A percentile compares a stretch with the other conserved stretches of the same genome.
phyloP scores from a whole-genome alignment of 1,139 yeast species.

The Magnusiomyces sp. region DNA sequence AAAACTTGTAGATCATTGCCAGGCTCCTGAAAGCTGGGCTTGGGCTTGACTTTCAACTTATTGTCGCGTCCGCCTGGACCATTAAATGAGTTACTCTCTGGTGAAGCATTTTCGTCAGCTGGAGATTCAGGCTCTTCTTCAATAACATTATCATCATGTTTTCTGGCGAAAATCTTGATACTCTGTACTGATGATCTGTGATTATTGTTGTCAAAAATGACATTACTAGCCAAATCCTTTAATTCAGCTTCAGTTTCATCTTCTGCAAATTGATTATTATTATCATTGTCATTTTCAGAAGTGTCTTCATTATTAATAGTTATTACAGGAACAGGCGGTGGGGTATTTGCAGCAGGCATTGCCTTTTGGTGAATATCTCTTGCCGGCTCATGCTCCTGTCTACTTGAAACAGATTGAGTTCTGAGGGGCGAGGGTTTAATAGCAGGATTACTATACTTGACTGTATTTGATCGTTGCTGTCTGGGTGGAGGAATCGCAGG shows the following conservation, averaged over 20 bases:
- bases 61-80: neutral
- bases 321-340: conserved; percentile 4
- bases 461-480: neutral
- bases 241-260: neutral
- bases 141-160: neutral
- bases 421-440: neutral
- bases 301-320: conserved; percentile 5
- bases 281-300: neutral
- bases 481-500: neutral
- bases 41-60: neutral
- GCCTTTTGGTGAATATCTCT: neutral
- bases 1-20: neutral
- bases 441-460: neutral
- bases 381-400: neutral
- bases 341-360: neutral
- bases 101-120: neutral
- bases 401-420: neutral
- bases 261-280: neutral
- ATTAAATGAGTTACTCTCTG: neutral
- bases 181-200: conserved; percentile 12
- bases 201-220: conserved; percentile 1
- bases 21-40: neutral
- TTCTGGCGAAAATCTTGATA: conserved; percentile 11
- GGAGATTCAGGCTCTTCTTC: conserved; percentile 4
- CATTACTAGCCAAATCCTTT: conserved; percentile 5